These are phyloP conservation scores for Daldinia concentrica DNA, from an alignment of 495 filamentous ascomycete species.

Conservation along the genomic window DNA sequence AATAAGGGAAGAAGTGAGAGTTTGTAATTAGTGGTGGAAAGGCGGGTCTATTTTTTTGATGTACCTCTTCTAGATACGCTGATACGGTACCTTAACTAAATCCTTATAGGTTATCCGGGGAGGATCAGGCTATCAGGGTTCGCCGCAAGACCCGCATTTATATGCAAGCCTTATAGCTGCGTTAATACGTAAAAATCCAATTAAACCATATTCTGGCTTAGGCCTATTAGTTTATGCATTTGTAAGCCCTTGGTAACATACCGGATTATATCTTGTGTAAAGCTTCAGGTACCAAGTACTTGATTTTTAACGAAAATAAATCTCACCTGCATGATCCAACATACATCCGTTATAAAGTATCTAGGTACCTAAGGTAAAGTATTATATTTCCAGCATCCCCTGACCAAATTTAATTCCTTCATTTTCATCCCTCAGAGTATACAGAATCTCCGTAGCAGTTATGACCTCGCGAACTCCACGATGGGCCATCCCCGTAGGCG, in stretches of 20 bases:
- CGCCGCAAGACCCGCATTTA: background rate
- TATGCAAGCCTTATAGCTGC: background rate
- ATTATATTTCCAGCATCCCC: too few relatives aligned
- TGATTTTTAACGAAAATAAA: too few relatives aligned
- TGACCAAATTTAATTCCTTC: too few relatives aligned
- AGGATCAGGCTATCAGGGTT: background rate
- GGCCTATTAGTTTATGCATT: background rate
- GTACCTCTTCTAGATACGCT: background rate
- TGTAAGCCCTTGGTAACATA: background rate
- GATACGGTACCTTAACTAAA: conserved; percentile 4
- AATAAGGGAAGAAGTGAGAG: conserved; percentile 1
- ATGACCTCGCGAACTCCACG: conserved; percentile 37
- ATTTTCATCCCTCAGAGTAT: too few relatives aligned
- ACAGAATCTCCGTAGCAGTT: background rate
- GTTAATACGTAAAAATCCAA: background rate
- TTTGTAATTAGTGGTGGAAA: conserved; percentile 4
- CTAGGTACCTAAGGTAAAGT: too few relatives aligned
- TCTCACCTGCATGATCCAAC: too few relatives aligned
- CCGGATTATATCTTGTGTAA: too few relatives aligned
- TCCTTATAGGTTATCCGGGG: conserved; percentile 1
- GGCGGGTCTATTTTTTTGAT: background rate
- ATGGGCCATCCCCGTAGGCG: conserved; percentile 39
- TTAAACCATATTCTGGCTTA: too few relatives aligned
- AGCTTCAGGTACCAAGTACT: too few relatives aligned
- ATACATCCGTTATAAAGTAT: too few relatives aligned